A percentile compares a stretch with the other conserved stretches of the same genome.
phyloP scores from a whole-genome alignment of 192 early-diverging fungal genomes.

The Backusella tarrabulga region DNA sequence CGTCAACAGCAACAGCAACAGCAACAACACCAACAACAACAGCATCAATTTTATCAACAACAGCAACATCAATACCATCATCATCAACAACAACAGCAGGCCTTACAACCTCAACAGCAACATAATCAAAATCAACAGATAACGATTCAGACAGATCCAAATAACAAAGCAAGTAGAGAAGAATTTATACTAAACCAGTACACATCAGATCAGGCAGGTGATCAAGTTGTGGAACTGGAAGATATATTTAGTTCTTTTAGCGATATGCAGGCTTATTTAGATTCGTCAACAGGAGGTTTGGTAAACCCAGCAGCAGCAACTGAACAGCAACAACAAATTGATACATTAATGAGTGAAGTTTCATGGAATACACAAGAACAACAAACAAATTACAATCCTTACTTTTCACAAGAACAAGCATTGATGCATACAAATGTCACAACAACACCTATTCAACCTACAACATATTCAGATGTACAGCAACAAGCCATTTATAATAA shows the following conservation, averaged over 20 bases:
- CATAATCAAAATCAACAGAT: neutral
- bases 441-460: neutral
- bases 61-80: neutral
- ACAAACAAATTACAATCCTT: conserved; percentile 7
- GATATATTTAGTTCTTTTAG: conserved; percentile 32
- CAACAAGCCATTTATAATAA: neutral
- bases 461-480: neutral
- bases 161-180: conserved; percentile 7
- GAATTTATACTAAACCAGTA: conserved; percentile 43
- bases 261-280: conserved; percentile 29
- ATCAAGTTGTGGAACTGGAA: conserved; percentile 36
- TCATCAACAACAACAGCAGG: neutral
- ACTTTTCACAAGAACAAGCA: neutral
- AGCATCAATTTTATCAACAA: neutral
- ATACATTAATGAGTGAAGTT: conserved; percentile 2
- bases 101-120: neutral
- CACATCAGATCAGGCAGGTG: conserved; percentile 42
- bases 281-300: conserved; percentile 10
- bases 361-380: neutral
- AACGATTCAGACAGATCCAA: neutral
- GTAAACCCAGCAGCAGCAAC: conserved; percentile 6
- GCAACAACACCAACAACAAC: neutral
- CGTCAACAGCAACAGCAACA: neutral
- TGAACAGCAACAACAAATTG: neutral
- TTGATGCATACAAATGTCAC: neutral